phyloP scores from a whole-genome alignment of 78 protist species.

The Emiliania huxleyi region DNA sequence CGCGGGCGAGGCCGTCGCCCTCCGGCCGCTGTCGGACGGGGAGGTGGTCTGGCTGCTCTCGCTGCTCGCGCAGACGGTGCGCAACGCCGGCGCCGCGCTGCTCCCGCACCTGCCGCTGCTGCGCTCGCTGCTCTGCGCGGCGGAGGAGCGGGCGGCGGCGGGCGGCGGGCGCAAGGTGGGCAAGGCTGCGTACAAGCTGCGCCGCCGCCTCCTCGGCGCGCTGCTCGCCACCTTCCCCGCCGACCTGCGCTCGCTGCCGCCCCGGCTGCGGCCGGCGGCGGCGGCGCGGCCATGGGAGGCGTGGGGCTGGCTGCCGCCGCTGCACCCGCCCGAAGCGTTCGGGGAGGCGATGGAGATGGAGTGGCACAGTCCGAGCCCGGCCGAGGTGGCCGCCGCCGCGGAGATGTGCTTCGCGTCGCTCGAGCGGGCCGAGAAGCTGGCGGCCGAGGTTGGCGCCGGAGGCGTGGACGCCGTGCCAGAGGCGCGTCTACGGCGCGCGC shows the following conservation, averaged over 20 bases:
- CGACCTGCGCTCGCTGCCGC: slow-evolving; percentile 3
- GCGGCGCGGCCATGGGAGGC: background rate
- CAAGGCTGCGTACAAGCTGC: background rate
- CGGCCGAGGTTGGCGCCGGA: background rate
- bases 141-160: background rate
- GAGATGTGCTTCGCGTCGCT: background rate
- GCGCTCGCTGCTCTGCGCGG: background rate
- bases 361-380: background rate
- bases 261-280: background rate
- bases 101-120: background rate
- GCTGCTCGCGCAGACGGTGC: background rate
- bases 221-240: background rate
- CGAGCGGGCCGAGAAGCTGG: background rate
- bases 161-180: background rate
- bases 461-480: background rate
- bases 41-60: background rate
- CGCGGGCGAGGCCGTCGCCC: background rate
- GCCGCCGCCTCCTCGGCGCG: background rate
- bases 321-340: background rate
- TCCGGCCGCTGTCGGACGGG: background rate
- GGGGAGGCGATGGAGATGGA: background rate
- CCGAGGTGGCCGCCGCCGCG: background rate
- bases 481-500: background rate
- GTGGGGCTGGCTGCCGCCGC: background rate
- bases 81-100: background rate